These are phyloP conservation scores for Madurella fahalii DNA, from an alignment of 2,329 filamentous ascomycete species.

Conservation along the genomic window DNA sequence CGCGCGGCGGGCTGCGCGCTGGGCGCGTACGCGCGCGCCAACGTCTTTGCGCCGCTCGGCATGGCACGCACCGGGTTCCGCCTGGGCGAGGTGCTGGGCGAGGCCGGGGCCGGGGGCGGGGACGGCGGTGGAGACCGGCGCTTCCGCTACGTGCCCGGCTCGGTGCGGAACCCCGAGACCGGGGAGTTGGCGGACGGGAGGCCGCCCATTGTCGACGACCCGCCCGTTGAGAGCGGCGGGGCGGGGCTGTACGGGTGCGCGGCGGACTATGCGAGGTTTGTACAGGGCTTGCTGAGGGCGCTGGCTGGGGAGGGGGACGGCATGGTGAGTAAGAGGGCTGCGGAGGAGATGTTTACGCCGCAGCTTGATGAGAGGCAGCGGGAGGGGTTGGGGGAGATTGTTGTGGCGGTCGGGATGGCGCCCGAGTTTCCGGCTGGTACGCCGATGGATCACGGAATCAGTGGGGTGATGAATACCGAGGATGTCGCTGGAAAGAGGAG, in stretches of 20 bases:
- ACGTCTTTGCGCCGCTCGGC: constrained; percentile 27
- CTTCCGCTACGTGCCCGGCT: constrained; percentile 10
- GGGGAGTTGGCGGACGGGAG: constrained; percentile 6
- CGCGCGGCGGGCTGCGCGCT: constrained; percentile 35
- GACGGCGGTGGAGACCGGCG: too few relatives aligned
- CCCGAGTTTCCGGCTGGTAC: constrained; percentile 36
- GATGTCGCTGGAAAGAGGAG: constrained; percentile 38
- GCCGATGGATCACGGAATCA: constrained; percentile 37
- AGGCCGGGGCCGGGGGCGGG: not conserved
- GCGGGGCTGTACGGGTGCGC: constrained; percentile 41
- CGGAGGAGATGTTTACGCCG: constrained; percentile 37
- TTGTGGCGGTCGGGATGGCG: constrained; percentile 25
- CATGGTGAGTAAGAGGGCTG: constrained; percentile 31
- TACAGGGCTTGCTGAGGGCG: constrained; percentile 32
- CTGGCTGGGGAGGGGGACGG: constrained; percentile 18
- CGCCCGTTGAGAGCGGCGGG: constrained; percentile 40
- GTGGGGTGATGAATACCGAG: constrained; percentile 38
- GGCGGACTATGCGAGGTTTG: constrained; percentile 36
- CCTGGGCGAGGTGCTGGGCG: constrained; percentile 5
- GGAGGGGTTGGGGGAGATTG: constrained; percentile 21
- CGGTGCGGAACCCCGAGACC: constrained; percentile 17
- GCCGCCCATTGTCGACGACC: constrained; percentile 26
- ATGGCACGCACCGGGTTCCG: constrained; percentile 29
- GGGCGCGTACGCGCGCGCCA: constrained; percentile 26
- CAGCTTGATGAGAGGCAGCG: constrained; percentile 36